Evolutionary conservation across 2,329 filamentous ascomycete species (phyloP), one percentile per base, ranked within the genome.

Genomic region (Pseudocercospora pini-densiflorae): DNA sequence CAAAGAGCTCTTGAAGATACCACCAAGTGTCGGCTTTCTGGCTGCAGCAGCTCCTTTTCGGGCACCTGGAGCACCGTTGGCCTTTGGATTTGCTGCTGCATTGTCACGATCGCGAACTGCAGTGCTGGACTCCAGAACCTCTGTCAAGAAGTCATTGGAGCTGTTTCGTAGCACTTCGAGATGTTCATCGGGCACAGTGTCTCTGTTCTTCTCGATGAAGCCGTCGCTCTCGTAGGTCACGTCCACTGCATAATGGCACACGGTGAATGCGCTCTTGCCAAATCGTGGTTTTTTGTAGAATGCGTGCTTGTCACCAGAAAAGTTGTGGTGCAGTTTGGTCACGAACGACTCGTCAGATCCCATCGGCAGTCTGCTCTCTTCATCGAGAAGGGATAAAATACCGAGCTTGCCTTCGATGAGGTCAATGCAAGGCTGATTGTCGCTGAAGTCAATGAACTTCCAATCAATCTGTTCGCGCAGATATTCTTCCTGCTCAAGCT

Each of bases 271-370:
- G 14, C 94, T 97, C 81, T 98, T 98, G 73, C 95, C 95, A 75
- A 99, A 99, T 64, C 95, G 88, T 6, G 95, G 95, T 83, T 98
- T 99, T 85, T 97, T 98, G 87, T 96, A 99, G 79, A 97, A 98
- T 76, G 92, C 92, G 79, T 95, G 92, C 84, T 98, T 98, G 78
- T 95, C 91, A 14, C 86, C 87, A 9, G 90, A 90, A 77, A 94
- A 99, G 80, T 98, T 95, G 79, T 96, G 91, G 79, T 99, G 94
- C 55, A 99, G 85, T 81, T 99, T 99, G 60, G 88, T 97, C 31
- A 97, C 94, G 72, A 99, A 98, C 75, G 96, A 93, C 72, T 98
- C 94, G 76, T 99, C 95, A 0, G 93, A 94, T 58, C 95, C 95
- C 93, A 98, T 98, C 12, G 95, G 95, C 66, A 99, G 83, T 71